Percentiles rank a stretch among this genome's conserved stretches.
These are phyloP conservation scores for Scedosporium apiospermum DNA, from an alignment of 2,329 filamentous ascomycete genomes.

Conservation along the genomic window DNA sequence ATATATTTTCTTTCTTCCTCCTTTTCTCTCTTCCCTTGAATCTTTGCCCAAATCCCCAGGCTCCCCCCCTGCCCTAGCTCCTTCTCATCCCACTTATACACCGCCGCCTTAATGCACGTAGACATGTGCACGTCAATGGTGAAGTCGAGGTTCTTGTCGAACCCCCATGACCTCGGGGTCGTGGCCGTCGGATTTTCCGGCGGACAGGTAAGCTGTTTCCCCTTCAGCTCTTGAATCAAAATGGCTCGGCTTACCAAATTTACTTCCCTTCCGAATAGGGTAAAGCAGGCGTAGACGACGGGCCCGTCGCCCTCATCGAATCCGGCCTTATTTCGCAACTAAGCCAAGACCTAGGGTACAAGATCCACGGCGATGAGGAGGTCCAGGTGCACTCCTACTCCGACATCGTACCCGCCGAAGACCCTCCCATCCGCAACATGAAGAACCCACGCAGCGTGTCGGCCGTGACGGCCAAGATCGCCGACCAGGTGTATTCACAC, in stretches of 20 bases:
- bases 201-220: conserved; percentile 61
- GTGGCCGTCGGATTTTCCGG: conserved; percentile 95
- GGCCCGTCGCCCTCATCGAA: conserved; percentile 79
- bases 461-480: conserved; percentile 71
- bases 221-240: not conserved
- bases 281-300: conserved; percentile 87
- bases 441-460: conserved; percentile 85
- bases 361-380: conserved; percentile 70
- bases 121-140: conserved; percentile 44
- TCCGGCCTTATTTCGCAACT: conserved; percentile 79
- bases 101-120: not conserved
- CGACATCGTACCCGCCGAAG: conserved; percentile 58
- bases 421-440: conserved; percentile 83
- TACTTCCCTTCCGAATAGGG: conserved; percentile 39
- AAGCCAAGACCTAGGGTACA: conserved; percentile 77
- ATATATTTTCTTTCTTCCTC: not conserved
- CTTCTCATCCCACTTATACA: not conserved
- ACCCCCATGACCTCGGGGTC: conserved; percentile 73
- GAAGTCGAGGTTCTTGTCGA: conserved; percentile 66
- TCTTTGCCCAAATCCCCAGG: not conserved
- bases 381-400: conserved; percentile 79
- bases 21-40: not conserved
- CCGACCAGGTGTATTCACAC: conserved; percentile 78
- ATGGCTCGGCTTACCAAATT: conserved; percentile 8
- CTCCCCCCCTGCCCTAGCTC: not conserved